Evolutionary conservation across 2,329 filamentous ascomycete genomes (phyloP).

Genomic region (Penicillium sp.): DNA sequence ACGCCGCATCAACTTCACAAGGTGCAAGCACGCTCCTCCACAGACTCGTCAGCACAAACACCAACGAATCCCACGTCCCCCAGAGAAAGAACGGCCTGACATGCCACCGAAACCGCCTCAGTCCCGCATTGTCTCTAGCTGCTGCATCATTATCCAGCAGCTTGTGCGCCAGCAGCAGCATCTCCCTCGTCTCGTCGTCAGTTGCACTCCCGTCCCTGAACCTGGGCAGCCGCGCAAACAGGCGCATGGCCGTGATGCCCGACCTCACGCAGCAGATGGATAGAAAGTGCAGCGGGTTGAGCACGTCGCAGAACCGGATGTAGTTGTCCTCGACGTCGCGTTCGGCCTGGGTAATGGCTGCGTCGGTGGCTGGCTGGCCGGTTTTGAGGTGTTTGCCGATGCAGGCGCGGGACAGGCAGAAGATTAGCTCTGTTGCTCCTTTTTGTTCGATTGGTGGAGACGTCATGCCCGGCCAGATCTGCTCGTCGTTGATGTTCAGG

Average conservation of each 20-base stretch:
- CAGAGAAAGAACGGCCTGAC: conserved; percentile 32
- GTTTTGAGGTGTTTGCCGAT: background rate
- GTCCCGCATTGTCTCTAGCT: conserved; percentile 21
- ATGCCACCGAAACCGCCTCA: conserved; percentile 30
- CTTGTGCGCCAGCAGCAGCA: conserved; percentile 33
- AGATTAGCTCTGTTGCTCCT: conserved; percentile 38
- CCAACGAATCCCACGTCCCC: conserved; percentile 32
- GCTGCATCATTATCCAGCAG: conserved; percentile 35
- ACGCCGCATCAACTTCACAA: background rate
- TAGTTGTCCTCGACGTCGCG: conserved; percentile 29
- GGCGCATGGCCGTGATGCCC: conserved; percentile 39
- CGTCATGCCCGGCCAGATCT: conserved; percentile 31
- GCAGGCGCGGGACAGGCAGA: conserved; percentile 29
- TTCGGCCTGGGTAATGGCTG: conserved; percentile 26
- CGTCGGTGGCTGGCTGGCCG: background rate
- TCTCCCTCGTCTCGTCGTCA: conserved; percentile 16
- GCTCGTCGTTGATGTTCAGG: background rate
- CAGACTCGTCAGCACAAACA: conserved; percentile 27
- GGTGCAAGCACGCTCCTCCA: conserved; percentile 19
- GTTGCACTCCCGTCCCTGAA: conserved; percentile 24
- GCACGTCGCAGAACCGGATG: conserved; percentile 30
- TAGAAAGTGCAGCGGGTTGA: conserved; percentile 40
- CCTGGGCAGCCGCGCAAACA: conserved; percentile 20
- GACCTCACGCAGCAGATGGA: conserved; percentile 41
- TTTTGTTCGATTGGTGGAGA: conserved; percentile 22